Conservation (phyloP, 23 red algal species). For the Gracilaria domingensis region DNA sequence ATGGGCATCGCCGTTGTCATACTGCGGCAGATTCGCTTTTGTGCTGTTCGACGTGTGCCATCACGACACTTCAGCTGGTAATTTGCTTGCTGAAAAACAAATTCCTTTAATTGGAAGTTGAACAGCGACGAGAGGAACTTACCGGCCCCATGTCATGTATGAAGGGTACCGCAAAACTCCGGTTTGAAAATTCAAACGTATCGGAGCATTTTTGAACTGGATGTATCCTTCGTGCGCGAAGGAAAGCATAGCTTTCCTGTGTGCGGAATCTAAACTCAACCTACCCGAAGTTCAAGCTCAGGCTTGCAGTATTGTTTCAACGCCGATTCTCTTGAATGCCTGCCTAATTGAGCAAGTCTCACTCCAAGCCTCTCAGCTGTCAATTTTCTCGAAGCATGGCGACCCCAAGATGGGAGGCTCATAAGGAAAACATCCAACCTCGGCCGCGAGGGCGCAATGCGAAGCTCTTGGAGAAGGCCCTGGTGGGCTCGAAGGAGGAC, state of each 20-base stretch:
- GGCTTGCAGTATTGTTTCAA: no score
- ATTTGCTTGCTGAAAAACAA: not conserved
- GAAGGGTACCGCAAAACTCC: not conserved
- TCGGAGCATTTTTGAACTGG: not conserved
- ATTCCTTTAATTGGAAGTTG: not conserved
- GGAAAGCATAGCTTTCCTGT: no score
- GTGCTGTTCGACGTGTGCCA: slow-evolving; percentile 21
- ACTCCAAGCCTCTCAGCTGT: not conserved
- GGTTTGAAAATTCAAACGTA: slow-evolving; percentile 21
- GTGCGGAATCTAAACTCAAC: no score
- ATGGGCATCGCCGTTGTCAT: not conserved
- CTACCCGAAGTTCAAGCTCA: no score
- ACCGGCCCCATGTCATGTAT: no score
- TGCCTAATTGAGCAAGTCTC: no score
- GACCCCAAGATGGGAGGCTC: slow-evolving; percentile 64
- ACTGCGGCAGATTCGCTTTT: not conserved
- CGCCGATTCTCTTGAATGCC: no score
- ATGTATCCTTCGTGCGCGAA: no score
- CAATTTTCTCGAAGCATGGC: slow-evolving; percentile 6
- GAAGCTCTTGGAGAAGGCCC: slow-evolving; percentile 42
- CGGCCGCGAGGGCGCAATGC: slow-evolving; percentile 48
- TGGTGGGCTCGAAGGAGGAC: slow-evolving; percentile 22
- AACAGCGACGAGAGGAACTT: no score
- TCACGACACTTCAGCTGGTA: not conserved
- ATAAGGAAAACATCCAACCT: slow-evolving; percentile 81